Conservation (phyloP, 345 rosid genomes). For the Acer campestre region DNA sequence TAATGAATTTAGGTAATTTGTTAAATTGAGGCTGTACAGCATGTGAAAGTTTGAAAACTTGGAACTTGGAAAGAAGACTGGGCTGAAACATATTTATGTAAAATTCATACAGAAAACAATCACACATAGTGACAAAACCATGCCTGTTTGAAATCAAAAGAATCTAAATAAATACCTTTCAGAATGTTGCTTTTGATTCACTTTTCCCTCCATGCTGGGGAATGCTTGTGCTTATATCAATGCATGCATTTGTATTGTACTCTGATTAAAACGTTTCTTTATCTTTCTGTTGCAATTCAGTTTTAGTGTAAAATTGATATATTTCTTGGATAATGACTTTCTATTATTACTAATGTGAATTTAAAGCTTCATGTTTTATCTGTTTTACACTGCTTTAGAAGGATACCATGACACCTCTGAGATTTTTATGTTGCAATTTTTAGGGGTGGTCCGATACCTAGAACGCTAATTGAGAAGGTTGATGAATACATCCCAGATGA, state of each 20-base stretch:
- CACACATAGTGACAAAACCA: too few species aligned
- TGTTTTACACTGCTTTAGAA: neutral
- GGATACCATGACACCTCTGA: slow-evolving; percentile 12
- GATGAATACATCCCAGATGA: slow-evolving; percentile 82
- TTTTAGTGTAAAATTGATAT: neutral
- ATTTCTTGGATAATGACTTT: neutral
- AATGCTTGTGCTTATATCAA: neutral
- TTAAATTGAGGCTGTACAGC: neutral
- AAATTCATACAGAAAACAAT: too few species aligned
- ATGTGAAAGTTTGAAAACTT: neutral
- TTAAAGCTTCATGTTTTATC: neutral
- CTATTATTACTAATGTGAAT: neutral
- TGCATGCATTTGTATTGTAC: neutral
- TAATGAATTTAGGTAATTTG: neutral
- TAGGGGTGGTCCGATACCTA: slow-evolving; percentile 92
- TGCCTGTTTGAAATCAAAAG: too few species aligned
- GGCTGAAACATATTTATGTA: neutral
- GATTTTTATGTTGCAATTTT: slow-evolving; percentile 24
- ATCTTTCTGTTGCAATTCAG: neutral
- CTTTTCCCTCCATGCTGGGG: neutral
- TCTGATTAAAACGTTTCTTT: neutral
- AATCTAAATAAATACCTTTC: too few species aligned
- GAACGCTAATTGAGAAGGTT: slow-evolving; percentile 56
- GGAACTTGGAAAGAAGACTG: neutral
- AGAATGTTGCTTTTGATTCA: slow-evolving; percentile 11